These are phyloP conservation scores for Aureobasidium sp. DNA, from an alignment of 2,329 filamentous ascomycete genomes.

Conservation along the genomic window DNA sequence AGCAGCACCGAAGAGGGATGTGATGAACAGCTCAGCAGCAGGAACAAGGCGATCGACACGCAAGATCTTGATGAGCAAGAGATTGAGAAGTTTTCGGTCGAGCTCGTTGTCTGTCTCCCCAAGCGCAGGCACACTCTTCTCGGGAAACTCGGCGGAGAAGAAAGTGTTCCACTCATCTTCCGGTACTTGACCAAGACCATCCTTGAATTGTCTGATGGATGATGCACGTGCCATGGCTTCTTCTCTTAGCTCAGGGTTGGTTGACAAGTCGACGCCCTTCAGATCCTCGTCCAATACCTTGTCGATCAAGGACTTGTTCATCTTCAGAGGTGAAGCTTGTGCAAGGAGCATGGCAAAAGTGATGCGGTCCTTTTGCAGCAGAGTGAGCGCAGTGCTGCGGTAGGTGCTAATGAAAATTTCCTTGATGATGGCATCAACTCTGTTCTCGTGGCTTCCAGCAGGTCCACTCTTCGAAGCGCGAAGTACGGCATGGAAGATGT, in stretches of 20 bases:
- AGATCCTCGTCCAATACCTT: constrained; percentile 72
- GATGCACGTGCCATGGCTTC: constrained; percentile 62
- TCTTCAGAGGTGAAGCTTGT: constrained; percentile 90
- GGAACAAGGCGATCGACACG: constrained; percentile 93
- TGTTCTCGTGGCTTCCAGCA: constrained; percentile 46
- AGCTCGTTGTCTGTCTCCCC: constrained; percentile 61
- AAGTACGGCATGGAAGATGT: constrained; percentile 92
- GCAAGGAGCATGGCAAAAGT: constrained; percentile 92
- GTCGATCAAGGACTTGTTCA: constrained; percentile 88
- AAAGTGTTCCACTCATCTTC: constrained; percentile 71
- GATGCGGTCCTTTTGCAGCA: constrained; percentile 89
- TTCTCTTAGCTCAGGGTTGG: constrained; percentile 55
- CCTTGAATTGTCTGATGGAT: constrained; percentile 66
- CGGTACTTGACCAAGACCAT: constrained; percentile 57
- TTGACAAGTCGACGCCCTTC: constrained; percentile 71
- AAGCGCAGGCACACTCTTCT: constrained; percentile 70
- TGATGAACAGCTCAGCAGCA: constrained; percentile 82
- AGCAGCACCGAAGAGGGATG: constrained; percentile 72
- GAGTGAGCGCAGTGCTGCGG: constrained; percentile 83
- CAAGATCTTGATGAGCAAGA: constrained; percentile 89
- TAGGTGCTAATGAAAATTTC: constrained; percentile 89
- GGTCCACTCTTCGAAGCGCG: constrained; percentile 74
- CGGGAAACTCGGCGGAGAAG: constrained; percentile 76
- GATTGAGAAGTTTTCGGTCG: constrained; percentile 72
- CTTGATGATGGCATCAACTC: constrained; percentile 83